Percentiles rank a stretch among this genome's conserved stretches.
phyloP scores from a whole-genome alignment of 805 yeast genomes.

The Crinitomyces ghanaensis region DNA sequence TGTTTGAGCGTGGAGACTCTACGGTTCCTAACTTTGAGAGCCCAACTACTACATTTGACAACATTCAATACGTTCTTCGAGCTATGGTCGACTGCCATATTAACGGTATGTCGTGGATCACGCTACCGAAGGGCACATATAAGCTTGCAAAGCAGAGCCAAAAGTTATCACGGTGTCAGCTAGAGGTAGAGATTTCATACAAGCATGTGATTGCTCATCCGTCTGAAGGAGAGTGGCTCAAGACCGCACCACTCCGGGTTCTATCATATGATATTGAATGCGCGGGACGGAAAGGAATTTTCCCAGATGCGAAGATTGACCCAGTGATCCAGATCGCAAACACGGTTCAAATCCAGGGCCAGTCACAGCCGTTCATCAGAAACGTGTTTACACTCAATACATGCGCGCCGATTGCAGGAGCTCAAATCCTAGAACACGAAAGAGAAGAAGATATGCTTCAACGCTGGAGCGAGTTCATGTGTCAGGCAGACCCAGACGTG shows the following conservation, averaged over 20 bases:
- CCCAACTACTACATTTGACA: slow-evolving; percentile 67
- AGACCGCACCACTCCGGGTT: slow-evolving; percentile 86
- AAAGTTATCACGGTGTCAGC: slow-evolving; percentile 66
- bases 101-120: slow-evolving; percentile 94
- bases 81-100: slow-evolving; percentile 88
- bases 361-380: slow-evolving; percentile 71
- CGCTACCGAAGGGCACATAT: slow-evolving; percentile 70
- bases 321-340: slow-evolving; percentile 96
- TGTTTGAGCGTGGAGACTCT: slow-evolving; percentile 75
- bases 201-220: slow-evolving; percentile 64
- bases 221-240: slow-evolving; percentile 88
- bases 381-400: slow-evolving; percentile 89
- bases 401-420: slow-evolving; percentile 89
- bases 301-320: slow-evolving; percentile 90
- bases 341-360: slow-evolving; percentile 79
- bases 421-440: slow-evolving; percentile 67
- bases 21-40: slow-evolving; percentile 53
- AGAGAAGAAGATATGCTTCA: slow-evolving; percentile 73
- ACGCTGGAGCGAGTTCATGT: slow-evolving; percentile 80
- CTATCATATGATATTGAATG: slow-evolving; percentile 96
- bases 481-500: slow-evolving; percentile 84
- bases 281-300: slow-evolving; percentile 93
- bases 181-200: slow-evolving; percentile 67
- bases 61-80: slow-evolving; percentile 73
- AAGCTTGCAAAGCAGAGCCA: slow-evolving; percentile 28